Evolutionary conservation across 2,329 filamentous ascomycete species (phyloP).

Genomic region (Calonectria montana): DNA sequence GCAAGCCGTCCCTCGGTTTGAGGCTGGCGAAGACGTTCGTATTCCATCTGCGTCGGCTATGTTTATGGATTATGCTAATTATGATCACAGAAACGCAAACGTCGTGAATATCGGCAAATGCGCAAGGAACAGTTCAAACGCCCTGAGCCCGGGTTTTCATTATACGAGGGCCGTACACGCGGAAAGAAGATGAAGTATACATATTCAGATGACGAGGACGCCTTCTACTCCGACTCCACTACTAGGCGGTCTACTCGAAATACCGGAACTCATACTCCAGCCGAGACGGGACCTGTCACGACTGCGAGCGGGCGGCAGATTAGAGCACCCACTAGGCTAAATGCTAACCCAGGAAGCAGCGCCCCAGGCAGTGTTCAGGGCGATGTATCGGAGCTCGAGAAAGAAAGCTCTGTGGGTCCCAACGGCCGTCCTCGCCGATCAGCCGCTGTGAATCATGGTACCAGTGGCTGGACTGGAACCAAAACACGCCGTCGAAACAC

Average conservation of each 20-base stretch:
- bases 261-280: constrained; percentile 78
- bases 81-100: constrained; percentile 81
- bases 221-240: constrained; percentile 73
- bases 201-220: constrained; percentile 88
- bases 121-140: constrained; percentile 89
- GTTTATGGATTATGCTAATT: constrained; percentile 29
- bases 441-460: constrained; percentile 60
- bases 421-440: constrained; percentile 63
- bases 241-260: constrained; percentile 78
- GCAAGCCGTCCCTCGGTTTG: constrained; percentile 87
- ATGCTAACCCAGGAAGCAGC: constrained; percentile 68
- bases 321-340: constrained; percentile 73
- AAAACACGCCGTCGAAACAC: constrained; percentile 41
- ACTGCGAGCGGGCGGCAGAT: constrained; percentile 93
- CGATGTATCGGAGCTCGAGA: constrained; percentile 54
- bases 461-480: constrained; percentile 59
- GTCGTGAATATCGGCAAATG: constrained; percentile 88
- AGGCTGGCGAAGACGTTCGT: constrained; percentile 88
- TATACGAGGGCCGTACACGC: constrained; percentile 95
- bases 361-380: constrained; percentile 59
- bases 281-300: constrained; percentile 71
- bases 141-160: constrained; percentile 88
- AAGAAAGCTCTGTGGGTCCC: constrained; percentile 54
- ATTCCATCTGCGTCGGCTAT: neutral
- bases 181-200: constrained; percentile 98